phyloP scores from a whole-genome alignment of 1,139 yeast species.

The Sugiyamaella paludigena region DNA sequence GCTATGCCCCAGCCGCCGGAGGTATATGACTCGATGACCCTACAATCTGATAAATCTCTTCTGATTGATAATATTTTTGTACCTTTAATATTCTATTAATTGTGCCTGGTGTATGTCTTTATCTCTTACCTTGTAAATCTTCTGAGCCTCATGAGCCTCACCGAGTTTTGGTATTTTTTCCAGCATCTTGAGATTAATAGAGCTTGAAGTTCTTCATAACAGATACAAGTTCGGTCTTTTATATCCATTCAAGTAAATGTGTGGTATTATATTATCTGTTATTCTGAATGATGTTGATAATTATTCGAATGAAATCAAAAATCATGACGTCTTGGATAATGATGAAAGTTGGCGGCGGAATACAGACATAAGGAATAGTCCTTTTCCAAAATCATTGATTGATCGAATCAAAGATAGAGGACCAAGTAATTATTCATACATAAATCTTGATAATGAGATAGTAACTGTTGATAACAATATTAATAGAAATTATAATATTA shows the following conservation, averaged over 20 bases:
- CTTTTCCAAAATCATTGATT: conserved; percentile 14
- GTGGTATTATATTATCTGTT: conserved; percentile 29
- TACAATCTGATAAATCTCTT: too few relatives aligned
- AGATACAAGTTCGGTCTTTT: too few relatives aligned
- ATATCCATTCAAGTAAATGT: conserved; percentile 22
- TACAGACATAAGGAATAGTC: conserved; percentile 5
- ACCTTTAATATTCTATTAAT: too few relatives aligned
- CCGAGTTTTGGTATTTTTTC: too few relatives aligned
- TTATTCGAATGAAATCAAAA: neutral
- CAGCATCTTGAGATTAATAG: too few relatives aligned
- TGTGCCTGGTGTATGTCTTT: too few relatives aligned
- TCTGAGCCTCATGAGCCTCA: too few relatives aligned
- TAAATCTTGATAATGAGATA: neutral
- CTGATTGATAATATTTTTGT: too few relatives aligned
- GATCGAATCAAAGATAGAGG: conserved; percentile 28
- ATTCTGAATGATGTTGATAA: neutral
- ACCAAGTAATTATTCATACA: conserved; percentile 19
- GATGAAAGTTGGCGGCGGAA: neutral
- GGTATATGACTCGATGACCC: too few relatives aligned
- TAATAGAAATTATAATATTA: neutral
- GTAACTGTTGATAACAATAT: neutral
- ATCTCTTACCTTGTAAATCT: too few relatives aligned
- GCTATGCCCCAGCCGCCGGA: too few relatives aligned
- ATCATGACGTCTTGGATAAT: neutral
- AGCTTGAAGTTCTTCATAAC: too few relatives aligned